phyloP scores from a whole-genome alignment of 495 filamentous ascomycete species.

The Penicillium daleae region DNA sequence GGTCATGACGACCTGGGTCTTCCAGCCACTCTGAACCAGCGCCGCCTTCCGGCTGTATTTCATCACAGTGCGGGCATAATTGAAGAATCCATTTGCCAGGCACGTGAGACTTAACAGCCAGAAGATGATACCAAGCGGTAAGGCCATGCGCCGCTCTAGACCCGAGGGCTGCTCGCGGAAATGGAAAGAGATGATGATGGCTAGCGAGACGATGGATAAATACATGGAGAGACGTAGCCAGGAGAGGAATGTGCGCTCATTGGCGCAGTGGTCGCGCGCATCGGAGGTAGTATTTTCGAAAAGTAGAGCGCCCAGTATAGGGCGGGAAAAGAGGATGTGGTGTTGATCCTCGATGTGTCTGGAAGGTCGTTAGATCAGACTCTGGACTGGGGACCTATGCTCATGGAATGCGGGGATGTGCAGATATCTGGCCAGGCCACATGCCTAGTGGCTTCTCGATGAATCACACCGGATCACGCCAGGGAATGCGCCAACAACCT shows the following conservation, averaged over 20 bases:
- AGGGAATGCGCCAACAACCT: constrained; percentile 1
- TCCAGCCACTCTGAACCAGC: constrained; percentile 91
- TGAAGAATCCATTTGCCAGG: constrained; percentile 74
- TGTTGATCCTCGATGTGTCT: constrained; percentile 40
- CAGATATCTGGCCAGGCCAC: constrained; percentile 1
- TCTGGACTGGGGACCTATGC: background rate
- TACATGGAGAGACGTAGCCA: constrained; percentile 92
- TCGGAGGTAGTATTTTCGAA: constrained; percentile 90
- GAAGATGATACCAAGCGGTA: constrained; percentile 86
- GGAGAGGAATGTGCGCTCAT: constrained; percentile 80
- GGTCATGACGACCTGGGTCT: constrained; percentile 80
- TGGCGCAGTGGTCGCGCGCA: constrained; percentile 69
- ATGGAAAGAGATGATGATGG: constrained; percentile 92
- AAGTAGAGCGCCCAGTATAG: constrained; percentile 75
- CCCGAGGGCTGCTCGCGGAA: constrained; percentile 70
- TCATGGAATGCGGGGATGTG: constrained; percentile 6
- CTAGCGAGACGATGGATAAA: constrained; percentile 84
- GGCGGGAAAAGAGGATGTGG: constrained; percentile 68
- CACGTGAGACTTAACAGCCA: constrained; percentile 80
- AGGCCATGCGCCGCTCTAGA: constrained; percentile 73
- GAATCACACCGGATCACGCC: background rate
- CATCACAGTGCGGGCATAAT: constrained; percentile 86
- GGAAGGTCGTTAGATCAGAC: background rate
- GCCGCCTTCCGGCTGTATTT: constrained; percentile 78
- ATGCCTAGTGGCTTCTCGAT: background rate